Conservation (phyloP, 2,329 filamentous ascomycete genomes). For the Pseudogymnoascus sp. region DNA sequence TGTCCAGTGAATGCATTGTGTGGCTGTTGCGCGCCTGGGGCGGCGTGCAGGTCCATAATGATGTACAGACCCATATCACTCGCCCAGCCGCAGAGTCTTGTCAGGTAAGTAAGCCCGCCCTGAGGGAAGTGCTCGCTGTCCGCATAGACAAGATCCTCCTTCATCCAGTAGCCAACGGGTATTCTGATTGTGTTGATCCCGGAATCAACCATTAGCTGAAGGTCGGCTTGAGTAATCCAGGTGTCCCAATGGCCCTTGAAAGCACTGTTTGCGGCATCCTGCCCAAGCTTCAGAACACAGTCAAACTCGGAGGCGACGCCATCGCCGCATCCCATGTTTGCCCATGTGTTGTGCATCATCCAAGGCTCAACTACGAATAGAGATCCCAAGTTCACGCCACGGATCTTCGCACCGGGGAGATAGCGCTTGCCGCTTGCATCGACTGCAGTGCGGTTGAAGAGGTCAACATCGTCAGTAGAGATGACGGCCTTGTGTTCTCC, state of each 20-base stretch:
- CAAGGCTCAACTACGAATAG: constrained; percentile 43
- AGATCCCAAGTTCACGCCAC: constrained; percentile 42
- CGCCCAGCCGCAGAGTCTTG: constrained; percentile 38
- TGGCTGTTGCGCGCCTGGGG: constrained; percentile 37
- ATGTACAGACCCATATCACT: constrained; percentile 39
- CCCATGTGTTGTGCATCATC: constrained; percentile 37
- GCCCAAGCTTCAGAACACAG: constrained; percentile 39
- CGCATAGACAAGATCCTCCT: constrained; percentile 37
- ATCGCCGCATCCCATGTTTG: constrained; percentile 36
- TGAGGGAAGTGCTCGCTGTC: constrained; percentile 41
- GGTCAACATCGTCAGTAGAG: constrained; percentile 12
- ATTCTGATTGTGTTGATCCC: constrained; percentile 43
- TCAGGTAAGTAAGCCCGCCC: constrained; percentile 38
- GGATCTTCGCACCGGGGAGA: constrained; percentile 32
- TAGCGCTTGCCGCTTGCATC: constrained; percentile 14
- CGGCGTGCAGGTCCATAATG: constrained; percentile 43
- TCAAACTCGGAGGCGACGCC: constrained; percentile 38
- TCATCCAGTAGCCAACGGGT: constrained; percentile 44
- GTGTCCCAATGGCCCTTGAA: constrained; percentile 40
- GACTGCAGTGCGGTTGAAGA: constrained; percentile 13
- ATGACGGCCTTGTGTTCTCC: constrained; percentile 16
- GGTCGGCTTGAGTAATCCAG: constrained; percentile 41
- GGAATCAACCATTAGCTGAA: constrained; percentile 36
- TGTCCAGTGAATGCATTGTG: constrained; percentile 36
- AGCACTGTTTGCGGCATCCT: constrained; percentile 34